Base-by-base conservation (phyloP, 108 stramenopile species). In the Stephanodiscus triporus region DNA sequence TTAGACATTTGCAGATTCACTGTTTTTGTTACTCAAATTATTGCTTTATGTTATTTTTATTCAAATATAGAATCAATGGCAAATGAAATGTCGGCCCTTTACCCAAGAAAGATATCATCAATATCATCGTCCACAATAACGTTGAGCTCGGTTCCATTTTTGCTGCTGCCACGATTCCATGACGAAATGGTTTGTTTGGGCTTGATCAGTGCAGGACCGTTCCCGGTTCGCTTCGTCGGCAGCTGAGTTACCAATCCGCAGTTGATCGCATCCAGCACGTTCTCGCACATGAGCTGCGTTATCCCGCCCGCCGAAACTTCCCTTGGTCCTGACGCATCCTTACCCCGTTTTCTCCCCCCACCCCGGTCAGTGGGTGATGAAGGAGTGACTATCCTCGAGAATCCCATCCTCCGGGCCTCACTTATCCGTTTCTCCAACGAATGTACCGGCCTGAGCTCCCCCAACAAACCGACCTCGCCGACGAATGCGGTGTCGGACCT, bases 381-480 rank as follows among this genome's bases (percentile, higher is more conserved):
- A 40, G 90, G 88, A 30, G 86, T 84, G 24, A 95, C 80, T 13
- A 91, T 88, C 30, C 91, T 74, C 27, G 88, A 90, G 68, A 92
- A 91, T 9, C 91, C 94, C 90, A 91, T 90, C 23, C 94, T 81
- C 43, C 73, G 82, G 6, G 94, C 94, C 78, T 95, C 91, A 27
- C 70, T 66, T 14, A 95, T 66, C 17, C 94, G 73, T 59, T 89
- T 88, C 42, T 93, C 88, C 65, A 95, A 70, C 32, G 84, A 82
- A n/a, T 82, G 68, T 20, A 98, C 88, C 10, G 84, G 85, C 55
- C 96, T 83, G 22, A 98, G 70, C 67, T 97, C 96, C 22, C 97
- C 97, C 51, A 91, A 63, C 51, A 98, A 72, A 27, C 96, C 98
- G 6, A 97, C 85, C 73, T 98, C 96, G 6, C 97, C 98, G n/a